phyloP scores from a whole-genome alignment of 352 stramenopile genomes.

The Pseudoperonospora humuli region DNA sequence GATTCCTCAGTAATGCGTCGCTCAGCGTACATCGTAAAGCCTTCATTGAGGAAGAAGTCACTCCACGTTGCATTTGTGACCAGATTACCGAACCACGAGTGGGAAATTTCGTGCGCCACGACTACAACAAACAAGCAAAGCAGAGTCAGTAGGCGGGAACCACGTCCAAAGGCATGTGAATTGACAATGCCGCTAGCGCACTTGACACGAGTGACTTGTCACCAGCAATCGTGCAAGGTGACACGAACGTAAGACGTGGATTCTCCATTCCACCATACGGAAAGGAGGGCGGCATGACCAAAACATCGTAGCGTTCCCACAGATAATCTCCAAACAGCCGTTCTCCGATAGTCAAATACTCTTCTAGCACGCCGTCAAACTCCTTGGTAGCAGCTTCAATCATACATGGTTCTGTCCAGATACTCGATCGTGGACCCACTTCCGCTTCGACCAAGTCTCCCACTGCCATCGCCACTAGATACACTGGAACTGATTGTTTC shows the following conservation, averaged over 20 bases:
- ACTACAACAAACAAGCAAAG: constrained; percentile 21
- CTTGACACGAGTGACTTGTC: constrained; percentile 71
- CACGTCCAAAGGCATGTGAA: background rate
- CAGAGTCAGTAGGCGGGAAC: background rate
- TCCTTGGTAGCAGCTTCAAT: constrained; percentile 64
- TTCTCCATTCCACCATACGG: constrained; percentile 99
- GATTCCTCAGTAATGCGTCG: constrained; percentile 55
- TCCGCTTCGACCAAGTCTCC: constrained; percentile 61
- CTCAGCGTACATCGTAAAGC: constrained; percentile 85
- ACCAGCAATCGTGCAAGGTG: constrained; percentile 63
- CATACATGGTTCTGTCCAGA: constrained; percentile 81
- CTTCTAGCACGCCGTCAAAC: constrained; percentile 68
- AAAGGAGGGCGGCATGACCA: constrained; percentile 86
- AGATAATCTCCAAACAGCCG: constrained; percentile 74
- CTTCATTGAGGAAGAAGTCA: constrained; percentile 85
- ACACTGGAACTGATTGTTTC: constrained; percentile 78
- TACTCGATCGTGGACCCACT: constrained; percentile 58
- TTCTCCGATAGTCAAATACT: constrained; percentile 66
- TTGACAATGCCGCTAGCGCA: constrained; percentile 17
- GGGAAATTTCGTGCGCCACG: constrained; percentile 75
- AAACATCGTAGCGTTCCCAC: constrained; percentile 79
- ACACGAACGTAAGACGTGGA: constrained; percentile 84
- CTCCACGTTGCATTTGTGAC: constrained; percentile 82
- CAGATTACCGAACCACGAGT: constrained; percentile 83
- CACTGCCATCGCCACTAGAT: constrained; percentile 78